Base-by-base conservation (phyloP, 164 flowering plant species). In the Warburgia ugandensis region DNA sequence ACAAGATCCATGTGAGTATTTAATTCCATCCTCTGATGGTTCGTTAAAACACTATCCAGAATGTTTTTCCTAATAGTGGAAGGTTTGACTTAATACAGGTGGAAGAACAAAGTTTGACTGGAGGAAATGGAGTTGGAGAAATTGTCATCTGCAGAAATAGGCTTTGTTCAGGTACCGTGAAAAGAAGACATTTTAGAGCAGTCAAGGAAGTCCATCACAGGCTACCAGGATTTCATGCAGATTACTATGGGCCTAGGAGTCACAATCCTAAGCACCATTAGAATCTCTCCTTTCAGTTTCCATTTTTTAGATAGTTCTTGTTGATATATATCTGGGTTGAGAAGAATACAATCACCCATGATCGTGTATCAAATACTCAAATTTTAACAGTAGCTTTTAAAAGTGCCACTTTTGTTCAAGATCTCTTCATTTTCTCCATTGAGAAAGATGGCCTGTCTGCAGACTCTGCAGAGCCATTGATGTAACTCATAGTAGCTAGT, bases 141-240 rank as follows among this genome's bases (percentile, higher is more conserved):
- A 54, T 37, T 23, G 48, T 43, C 56, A 45, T 31, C 12, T 72
- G 75, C 70, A 68, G 26, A 57, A 58, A 63, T 51, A 73, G 63
- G 5, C 57, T 59, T 0, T 74, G 69, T 51, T 62, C 69, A 75
- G 80, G 79, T 73, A 79, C 72, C 59, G 29, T 47, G 72, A 69
- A 65, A 59, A 63, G 55, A 56, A 70, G 60, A 56, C 67, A 28
- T 37, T 59, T 68, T 52, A 66, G 40, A 45, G 48, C 64, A 30
- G 53, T 64, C 56, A 73, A 65, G 62, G 69, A 68, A 63, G 29
- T 49, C 52, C 69, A 71, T 53, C 75, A 76, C 54, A 64, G 59
- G 63, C 60, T 72, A 64, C 89, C 92, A 60, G 54, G 68, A 51
- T 66, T 86, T 68, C 84, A 83, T 67, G 92, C 76, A 77, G 89